Evolutionary conservation across 1,139 yeast genomes (phyloP), one percentile per base, ranked within the genome.

Genomic region (Yamadazyma conglobata): DNA sequence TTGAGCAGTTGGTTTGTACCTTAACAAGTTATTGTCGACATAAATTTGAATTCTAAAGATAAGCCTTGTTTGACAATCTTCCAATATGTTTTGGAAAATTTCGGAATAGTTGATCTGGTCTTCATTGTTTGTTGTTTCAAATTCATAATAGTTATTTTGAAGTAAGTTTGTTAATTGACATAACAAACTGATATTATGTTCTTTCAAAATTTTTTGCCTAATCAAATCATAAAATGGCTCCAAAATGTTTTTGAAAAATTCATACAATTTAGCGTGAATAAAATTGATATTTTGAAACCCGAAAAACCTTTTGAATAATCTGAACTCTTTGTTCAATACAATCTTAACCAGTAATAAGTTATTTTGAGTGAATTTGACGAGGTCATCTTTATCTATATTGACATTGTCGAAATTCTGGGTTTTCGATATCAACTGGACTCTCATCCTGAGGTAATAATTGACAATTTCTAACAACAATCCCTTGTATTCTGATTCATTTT

Each of bases 201-300:
- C 96, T 36, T 80, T 70, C 22, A 88, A 64, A 2, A 86, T 73
- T 28, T 72, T 63, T 35, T 78, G 73, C 37, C 96, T 67, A 19
- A 86, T 55, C 2, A 67, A 56, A 43, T 85, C 93, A 47, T 87
- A 83, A 16, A 89, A 59, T 0, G 95, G 93, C 26, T 87, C 95
- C 25, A 86, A 63, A 5, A 84, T 46, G 18, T 64, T 68, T 25
- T 69, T 72, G 36, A 84, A 71, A 76, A 86, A 86, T 9, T 60
- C 58, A 39, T 69, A 63, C 32, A 79, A 57, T 15, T 59, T 62
- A n/a, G n/a, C n/a, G n/a, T n/a, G n/a, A 44, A 50, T 19, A 9
- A 15, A n/a, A 49, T 42, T 19, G 28, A 45, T 15, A 3, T 31
- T 31, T 11, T 34, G 28, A 7, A 37, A 18, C 3, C 39, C 40